Evolutionary conservation across 345 rosid species (phyloP), one percentile per base, ranked within the genome.

Genomic region (Populus alba): DNA sequence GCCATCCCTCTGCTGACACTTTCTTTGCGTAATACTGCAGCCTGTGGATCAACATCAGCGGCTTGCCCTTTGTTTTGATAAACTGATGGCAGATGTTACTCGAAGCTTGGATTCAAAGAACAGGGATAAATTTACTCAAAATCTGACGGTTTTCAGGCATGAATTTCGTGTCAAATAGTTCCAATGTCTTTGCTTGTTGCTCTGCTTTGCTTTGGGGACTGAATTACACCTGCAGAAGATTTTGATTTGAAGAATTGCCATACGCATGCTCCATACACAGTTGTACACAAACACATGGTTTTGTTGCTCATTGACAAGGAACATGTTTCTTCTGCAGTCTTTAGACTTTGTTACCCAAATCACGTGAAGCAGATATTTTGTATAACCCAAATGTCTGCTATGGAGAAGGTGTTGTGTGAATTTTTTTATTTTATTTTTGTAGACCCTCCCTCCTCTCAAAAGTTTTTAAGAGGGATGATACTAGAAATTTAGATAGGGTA

Each of bases 51-150:
- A 92, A 71, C 98, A 91, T 81, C 94, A 89, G 81, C 91, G 98
- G 59, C 92, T 94, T 22, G 89, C 91, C 2, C 72, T 82, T 53
- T 97, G 98, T 83, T 97, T 97, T 41, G 98, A 97, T 88, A 91
- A 84, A 80, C 91, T 97, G 83, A 94, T 97, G 99, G 80, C 88
- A 13, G 97, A 97, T 87, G 95, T 97, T 45, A 90, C 87, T 15
- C 90, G 97, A 76, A 87, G 97, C 70, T 77, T 94, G 78, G 98
- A 97, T 82, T 89, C 97, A 38, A 97, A 91, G 90, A 97, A 97
- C 91, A 89, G 95, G 83, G 99, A 97, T 85, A 91, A 90, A 84
- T 97, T 94, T 87, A 94, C 98, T 69, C 99, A 97, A 86, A 94
- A 91, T 80, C 83, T 97, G 76, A 91, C 91, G 29, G 82, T 91